Conservation (phyloP, 495 filamentous ascomycete species). For the Pyrenopolyporus hunteri region DNA sequence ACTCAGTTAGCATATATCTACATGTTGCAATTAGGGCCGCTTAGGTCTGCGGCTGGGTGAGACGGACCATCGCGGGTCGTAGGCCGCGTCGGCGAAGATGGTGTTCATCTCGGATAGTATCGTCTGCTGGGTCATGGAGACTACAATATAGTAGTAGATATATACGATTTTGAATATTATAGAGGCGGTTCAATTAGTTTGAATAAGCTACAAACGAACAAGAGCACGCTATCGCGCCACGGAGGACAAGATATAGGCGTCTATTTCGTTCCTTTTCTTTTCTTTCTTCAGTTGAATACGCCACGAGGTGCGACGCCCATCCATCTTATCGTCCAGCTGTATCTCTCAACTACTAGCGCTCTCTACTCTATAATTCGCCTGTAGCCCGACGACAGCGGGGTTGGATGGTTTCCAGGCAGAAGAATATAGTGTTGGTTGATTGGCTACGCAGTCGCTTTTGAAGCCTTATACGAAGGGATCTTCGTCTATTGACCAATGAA, state of each 20-base stretch:
- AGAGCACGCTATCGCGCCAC: too few relatives aligned
- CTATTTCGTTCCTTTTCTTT: too few relatives aligned
- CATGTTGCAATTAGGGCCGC: not conserved
- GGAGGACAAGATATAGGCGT: too few relatives aligned
- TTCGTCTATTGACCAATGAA: not conserved
- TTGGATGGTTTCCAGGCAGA: slow-evolving; percentile 31
- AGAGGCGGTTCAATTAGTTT: too few relatives aligned
- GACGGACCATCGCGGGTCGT: slow-evolving; percentile 37
- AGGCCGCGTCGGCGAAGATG: slow-evolving; percentile 7
- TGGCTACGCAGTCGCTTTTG: slow-evolving; percentile 5
- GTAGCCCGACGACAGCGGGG: not conserved
- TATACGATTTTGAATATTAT: not conserved
- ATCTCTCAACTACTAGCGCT: too few relatives aligned
- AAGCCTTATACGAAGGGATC: not conserved
- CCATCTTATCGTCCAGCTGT: too few relatives aligned
- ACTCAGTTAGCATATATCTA: slow-evolving; percentile 23
- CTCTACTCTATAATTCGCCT: slow-evolving; percentile 7
- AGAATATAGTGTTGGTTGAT: slow-evolving; percentile 22
- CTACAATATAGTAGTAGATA: not conserved
- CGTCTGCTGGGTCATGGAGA: slow-evolving; percentile 24
- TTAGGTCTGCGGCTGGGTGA: not conserved
- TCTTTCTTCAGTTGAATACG: too few relatives aligned
- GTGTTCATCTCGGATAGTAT: slow-evolving; percentile 26
- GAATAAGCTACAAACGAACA: too few relatives aligned
- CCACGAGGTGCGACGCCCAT: too few relatives aligned